Percentiles rank a stretch among this genome's conserved stretches.
phyloP scores from a whole-genome alignment of 306 rosid species.

The Prunus campanulata region DNA sequence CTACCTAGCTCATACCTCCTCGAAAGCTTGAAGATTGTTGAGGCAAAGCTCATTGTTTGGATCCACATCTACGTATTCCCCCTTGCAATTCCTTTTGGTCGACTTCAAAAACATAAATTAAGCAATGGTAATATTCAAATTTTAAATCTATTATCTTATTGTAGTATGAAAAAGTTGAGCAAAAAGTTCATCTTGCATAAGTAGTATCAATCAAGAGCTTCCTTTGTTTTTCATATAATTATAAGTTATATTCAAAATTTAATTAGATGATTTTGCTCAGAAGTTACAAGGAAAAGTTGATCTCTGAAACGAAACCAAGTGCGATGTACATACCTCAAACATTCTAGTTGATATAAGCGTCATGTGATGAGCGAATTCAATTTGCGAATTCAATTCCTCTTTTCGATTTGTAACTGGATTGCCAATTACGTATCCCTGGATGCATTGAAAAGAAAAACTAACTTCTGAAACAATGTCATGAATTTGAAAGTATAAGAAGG shows the following conservation, averaged over 20 bases:
- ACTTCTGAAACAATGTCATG: neutral
- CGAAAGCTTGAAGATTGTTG: neutral
- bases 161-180: too few species aligned
- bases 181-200: too few species aligned
- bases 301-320: neutral
- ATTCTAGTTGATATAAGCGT: constrained; percentile 14
- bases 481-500: neutral
- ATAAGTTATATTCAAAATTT: too few species aligned
- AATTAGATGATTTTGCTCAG: too few species aligned
- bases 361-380: neutral
- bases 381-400: neutral
- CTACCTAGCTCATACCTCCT: neutral
- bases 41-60: constrained; percentile 12
- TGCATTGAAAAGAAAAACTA: neutral
- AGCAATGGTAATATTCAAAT: too few species aligned
- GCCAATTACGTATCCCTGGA: constrained; percentile 8
- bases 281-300: neutral
- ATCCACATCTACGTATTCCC: neutral
- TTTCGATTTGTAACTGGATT: constrained; percentile 4
- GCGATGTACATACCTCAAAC: neutral
- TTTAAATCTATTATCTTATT: too few species aligned
- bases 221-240: too few species aligned
- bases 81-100: constrained; percentile 6
- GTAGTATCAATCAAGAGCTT: too few species aligned
- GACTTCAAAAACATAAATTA: neutral